Conservation (phyloP, 352 stramenopile species). For the Globisporangium echinulatum region DNA sequence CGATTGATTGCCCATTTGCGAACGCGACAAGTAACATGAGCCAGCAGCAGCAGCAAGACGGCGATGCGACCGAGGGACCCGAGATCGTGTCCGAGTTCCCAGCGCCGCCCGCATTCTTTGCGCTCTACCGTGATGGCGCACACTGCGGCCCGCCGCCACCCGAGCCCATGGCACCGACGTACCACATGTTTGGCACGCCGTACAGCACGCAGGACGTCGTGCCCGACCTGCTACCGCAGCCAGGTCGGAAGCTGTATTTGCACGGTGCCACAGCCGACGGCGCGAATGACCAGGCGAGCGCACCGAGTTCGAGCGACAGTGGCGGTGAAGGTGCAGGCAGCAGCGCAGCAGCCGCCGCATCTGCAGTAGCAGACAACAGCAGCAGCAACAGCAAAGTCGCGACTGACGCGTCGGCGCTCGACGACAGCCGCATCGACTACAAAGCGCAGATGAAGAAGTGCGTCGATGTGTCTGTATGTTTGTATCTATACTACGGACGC, state of each 20-base stretch:
- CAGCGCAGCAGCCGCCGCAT: neutral
- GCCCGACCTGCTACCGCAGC: slow-evolving; percentile 58
- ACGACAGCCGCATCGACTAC: slow-evolving; percentile 35
- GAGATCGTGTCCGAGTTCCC: slow-evolving; percentile 86
- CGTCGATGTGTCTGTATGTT: neutral
- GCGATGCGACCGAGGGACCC: slow-evolving; percentile 28
- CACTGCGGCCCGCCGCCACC: slow-evolving; percentile 49
- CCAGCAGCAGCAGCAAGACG: slow-evolving; percentile 11
- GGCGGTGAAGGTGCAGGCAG: neutral
- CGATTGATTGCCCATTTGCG: too few relatives aligned
- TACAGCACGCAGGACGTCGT: slow-evolving; percentile 80
- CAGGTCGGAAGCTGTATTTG: slow-evolving; percentile 61
- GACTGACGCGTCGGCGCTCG: neutral
- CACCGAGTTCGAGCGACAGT: neutral
- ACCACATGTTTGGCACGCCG: slow-evolving; percentile 83
- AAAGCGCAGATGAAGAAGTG: slow-evolving; percentile 82
- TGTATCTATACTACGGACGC: neutral
- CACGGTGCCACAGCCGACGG: neutral
- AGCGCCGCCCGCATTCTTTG: slow-evolving; percentile 72
- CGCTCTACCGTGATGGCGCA: slow-evolving; percentile 53
- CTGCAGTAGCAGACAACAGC: too few relatives aligned
- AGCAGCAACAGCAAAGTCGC: slow-evolving; percentile 7
- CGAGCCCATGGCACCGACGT: slow-evolving; percentile 67
- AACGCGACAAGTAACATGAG: slow-evolving; percentile 8
- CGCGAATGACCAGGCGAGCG: neutral